Percentiles rank a stretch among this genome's conserved stretches.
These are phyloP conservation scores for Conticribra weissflogii DNA, from an alignment of 108 stramenopile genomes.

Conservation along the genomic window DNA sequence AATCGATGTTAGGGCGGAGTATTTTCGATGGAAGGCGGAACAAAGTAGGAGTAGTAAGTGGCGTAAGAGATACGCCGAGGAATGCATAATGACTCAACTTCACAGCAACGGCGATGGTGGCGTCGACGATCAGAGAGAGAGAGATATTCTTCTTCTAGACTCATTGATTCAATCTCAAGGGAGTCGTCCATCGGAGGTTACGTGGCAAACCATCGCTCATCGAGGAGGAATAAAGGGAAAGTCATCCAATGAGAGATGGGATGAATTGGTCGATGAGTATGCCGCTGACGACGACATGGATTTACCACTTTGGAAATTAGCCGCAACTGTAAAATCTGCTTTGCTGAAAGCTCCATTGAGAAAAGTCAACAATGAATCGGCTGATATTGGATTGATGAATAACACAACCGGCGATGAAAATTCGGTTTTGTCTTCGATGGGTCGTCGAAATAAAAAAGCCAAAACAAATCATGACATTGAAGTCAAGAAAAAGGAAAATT, in stretches of 20 bases:
- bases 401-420: too few relatives aligned
- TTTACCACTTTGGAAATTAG: constrained; percentile 41
- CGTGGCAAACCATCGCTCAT: constrained; percentile 7
- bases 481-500: too few relatives aligned
- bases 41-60: constrained; percentile 25
- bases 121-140: constrained; percentile 6
- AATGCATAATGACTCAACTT: constrained; percentile 15
- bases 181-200: constrained; percentile 29
- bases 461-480: too few relatives aligned
- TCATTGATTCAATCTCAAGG: constrained; percentile 25
- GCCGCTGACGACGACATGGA: constrained; percentile 40
- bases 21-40: constrained; percentile 32
- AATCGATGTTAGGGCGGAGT: constrained; percentile 34
- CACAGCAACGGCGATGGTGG: neutral
- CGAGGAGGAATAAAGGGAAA: neutral
- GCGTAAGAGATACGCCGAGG: constrained; percentile 10
- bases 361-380: too few relatives aligned
- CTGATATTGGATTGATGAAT: too few relatives aligned
- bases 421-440: too few relatives aligned
- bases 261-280: constrained; percentile 54
- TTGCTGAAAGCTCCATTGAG: neutral
- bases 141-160: constrained; percentile 16
- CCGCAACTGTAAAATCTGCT: constrained; percentile 5
- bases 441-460: too few relatives aligned
- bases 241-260: constrained; percentile 36